Evolutionary conservation across 352 stramenopile genomes (phyloP), one percentile per base, ranked within the genome.

Genomic region (Phytophthora pinifolia): DNA sequence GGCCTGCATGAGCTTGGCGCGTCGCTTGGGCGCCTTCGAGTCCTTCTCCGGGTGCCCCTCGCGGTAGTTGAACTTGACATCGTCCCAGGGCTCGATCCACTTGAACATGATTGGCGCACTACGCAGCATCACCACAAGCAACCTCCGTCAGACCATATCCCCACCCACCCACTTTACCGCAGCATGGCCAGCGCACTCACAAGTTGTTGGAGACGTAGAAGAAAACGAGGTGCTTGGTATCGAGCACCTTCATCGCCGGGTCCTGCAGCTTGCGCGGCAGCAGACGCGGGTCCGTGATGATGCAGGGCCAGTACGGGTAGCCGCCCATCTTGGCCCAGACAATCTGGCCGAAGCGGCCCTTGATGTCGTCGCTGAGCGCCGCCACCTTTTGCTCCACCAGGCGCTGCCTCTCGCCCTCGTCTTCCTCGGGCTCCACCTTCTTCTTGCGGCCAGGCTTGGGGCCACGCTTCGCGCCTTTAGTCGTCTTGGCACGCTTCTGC

Each of bases 261-360:
- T 65, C 54, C 36, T 87, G 79, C 4, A 81, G 46, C n/a, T 78
- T 74, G 14, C 17, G 1, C 2, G 72, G 64, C 43, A 92, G 39
- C 22, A 74, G 57, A 0, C 72, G 64, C 15, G 80, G 84, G 43
- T 92, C 78, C 17, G 68, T 79, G 48, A 94, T 87, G 37, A 92
- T 62, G 22, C 68, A 80, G 17, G 84, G 84, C 84, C 84, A 94
- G 65, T 85, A 94, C 33, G 84, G 84, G 46, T 83, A 94, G 4
- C 84, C 74, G 6, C 65, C 68, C 81, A 94, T 94, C 47, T 86
- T 88, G n/a, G 72, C 79, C 84, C 84, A 94, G 42, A 84, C 78
- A 38, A 94, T 83, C 47, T 78, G 56, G 41, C 84, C 84, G 61
- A 87, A 94, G 46, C 78, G 86, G 33, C 44, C 43, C 54, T 82